Evolutionary conservation across 371 early-diverging fungal genomes (phyloP).

Genomic region (Rhizopus delemar): DNA sequence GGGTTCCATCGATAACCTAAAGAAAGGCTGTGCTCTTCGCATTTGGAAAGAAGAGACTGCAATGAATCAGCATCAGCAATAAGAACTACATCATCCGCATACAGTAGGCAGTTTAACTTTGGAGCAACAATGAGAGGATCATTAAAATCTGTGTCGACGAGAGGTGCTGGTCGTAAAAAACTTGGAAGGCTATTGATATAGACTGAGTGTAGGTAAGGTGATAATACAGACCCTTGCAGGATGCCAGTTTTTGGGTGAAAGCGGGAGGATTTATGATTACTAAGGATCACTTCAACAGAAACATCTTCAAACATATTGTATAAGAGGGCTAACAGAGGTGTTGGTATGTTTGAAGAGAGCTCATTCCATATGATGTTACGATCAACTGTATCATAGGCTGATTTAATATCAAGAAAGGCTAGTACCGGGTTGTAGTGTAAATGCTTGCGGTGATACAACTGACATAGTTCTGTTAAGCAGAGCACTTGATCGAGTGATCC

Average conservation of each 20-base stretch:
- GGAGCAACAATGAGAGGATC: too few species aligned
- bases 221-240: conserved; percentile 9
- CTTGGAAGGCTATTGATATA: conserved; percentile 17
- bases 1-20: conserved; percentile 28
- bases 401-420: conserved; percentile 25
- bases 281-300: neutral
- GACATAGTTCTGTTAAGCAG: conserved; percentile 3
- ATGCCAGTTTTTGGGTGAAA: conserved; percentile 3
- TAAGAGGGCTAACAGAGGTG: neutral
- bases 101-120: conserved; percentile 4
- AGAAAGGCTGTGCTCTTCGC: conserved; percentile 10
- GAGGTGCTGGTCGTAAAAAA: neutral
- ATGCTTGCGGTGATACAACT: neutral
- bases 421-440: conserved; percentile 5
- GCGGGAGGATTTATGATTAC: neutral
- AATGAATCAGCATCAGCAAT: conserved; percentile 8
- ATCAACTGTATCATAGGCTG: conserved; percentile 29
- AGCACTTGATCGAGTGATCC: conserved; percentile 17
- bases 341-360: neutral
- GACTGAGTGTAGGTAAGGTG: conserved; percentile 9
- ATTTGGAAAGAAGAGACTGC: neutral
- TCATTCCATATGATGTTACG: conserved; percentile 10
- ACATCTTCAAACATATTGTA: conserved; percentile 10
- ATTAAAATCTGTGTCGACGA: too few species aligned
- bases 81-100: conserved; percentile 16